Evolutionary conservation across 805 yeast species (phyloP), one percentile per base, ranked within the genome.

Genomic region (Hanseniaspora mollemarum): DNA sequence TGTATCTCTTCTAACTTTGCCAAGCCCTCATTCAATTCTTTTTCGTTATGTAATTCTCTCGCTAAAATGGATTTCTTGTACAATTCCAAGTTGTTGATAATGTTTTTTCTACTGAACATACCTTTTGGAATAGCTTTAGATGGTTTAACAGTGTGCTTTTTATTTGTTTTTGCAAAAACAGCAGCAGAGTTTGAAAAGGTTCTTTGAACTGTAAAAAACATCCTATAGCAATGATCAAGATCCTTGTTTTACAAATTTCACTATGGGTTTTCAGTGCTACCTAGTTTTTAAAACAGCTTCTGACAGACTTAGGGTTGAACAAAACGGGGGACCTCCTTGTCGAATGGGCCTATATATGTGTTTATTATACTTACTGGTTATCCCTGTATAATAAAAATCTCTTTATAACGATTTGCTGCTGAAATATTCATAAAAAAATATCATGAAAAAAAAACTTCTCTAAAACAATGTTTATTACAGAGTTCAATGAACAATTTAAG

Each of bases 1-100:
- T 65, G 64, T 3, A 59, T 55, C 1, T 54, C 43, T n/a, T 66
- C 63, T 9, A 73, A 36, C 0, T 53, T 39, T 4, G 63, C 55
- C 16, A 70, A 56, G n/a, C 55, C 43, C 7, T 61, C 32, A 29
- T 65, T 40, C 6, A 62, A 45, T 9, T 53, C 51, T 10, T 60
- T 51, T n/a, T 57, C 59, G 13, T 48, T 46, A 3, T 56, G 51
- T 12, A 70, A 49, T 13, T 63, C 61, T 50, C 68, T 61, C n/a
- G 55, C 53, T 15, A 42, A 38, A 2, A 65, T 58, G 1, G 69
- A 63, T 1, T 55, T 54, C 31, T 54, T 53, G 49, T 62, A 60
- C 24, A 35, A 38, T 15, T 54, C 51, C 4, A 60, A 22, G 25
- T 58, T 54, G 1, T 46, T 51, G 4, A 62, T 40, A 4, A 64